phyloP scores from a whole-genome alignment of 306 rosid species.

The Quercus suber region DNA sequence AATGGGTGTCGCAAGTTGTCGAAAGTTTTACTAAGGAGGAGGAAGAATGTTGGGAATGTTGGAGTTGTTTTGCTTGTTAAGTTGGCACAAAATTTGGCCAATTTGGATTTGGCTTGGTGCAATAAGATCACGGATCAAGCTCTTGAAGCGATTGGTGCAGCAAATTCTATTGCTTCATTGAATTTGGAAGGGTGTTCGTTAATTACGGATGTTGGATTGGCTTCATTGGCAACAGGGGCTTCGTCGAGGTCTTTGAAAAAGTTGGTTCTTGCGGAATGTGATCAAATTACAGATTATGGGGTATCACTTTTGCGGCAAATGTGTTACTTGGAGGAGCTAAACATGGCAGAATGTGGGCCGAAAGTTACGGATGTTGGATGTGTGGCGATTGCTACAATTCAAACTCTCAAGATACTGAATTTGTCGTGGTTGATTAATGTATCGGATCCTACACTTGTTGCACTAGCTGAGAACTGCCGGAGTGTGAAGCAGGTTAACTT shows the following conservation, averaged over 20 bases:
- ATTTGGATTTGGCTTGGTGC: slow-evolving; percentile 29
- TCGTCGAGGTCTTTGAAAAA: slow-evolving; percentile 19
- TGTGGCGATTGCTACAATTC: slow-evolving; percentile 13
- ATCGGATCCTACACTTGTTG: slow-evolving; percentile 20
- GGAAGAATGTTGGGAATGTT: slow-evolving; percentile 1
- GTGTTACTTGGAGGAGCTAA: slow-evolving; percentile 27
- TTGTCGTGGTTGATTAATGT: slow-evolving; percentile 25
- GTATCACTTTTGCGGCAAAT: slow-evolving; percentile 15
- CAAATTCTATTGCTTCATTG: slow-evolving; percentile 12
- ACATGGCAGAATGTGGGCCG: slow-evolving; percentile 33
- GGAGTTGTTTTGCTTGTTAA: slow-evolving; percentile 8
- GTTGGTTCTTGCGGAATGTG: slow-evolving; percentile 27
- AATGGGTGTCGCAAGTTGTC: slow-evolving; percentile 3
- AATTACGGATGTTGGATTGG: slow-evolving; percentile 25
- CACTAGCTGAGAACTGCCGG: slow-evolving; percentile 19
- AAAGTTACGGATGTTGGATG: slow-evolving; percentile 27
- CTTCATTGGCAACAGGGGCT: slow-evolving; percentile 15
- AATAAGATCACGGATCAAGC: slow-evolving; percentile 10
- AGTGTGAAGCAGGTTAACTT: slow-evolving; percentile 14
- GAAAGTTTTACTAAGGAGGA: slow-evolving; percentile 19
- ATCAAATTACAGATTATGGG: slow-evolving; percentile 27
- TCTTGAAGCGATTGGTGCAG: slow-evolving; percentile 20
- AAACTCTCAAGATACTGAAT: slow-evolving; percentile 17
- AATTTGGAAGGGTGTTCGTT: slow-evolving; percentile 19
- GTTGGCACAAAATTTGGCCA: slow-evolving; percentile 7